A percentile compares a stretch with the other conserved stretches of the same genome.
These are phyloP conservation scores for Pisolithus orientalis DNA, from an alignment of 768 basidiomycete genomes.

Conservation along the genomic window DNA sequence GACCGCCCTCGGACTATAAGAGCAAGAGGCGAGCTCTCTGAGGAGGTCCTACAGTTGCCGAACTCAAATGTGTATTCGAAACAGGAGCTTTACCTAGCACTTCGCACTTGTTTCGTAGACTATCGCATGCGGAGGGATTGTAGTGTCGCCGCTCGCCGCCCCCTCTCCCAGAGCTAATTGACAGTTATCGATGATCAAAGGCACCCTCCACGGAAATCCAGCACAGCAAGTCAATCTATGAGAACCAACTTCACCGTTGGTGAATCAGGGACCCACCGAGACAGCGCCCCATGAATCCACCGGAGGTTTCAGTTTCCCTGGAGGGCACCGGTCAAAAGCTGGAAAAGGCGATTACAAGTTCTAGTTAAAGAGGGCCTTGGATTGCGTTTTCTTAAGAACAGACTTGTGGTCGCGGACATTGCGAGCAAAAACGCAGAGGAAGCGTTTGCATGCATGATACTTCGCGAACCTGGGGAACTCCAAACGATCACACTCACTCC, in stretches of 20 bases:
- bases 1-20: no score
- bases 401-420: slow-evolving; percentile 71
- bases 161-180: slow-evolving; percentile 23
- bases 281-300: slow-evolving; percentile 31
- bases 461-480: slow-evolving; percentile 38
- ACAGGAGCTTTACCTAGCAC: background rate
- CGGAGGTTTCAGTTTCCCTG: slow-evolving; percentile 61
- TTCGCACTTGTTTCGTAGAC: slow-evolving; percentile 11
- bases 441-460: slow-evolving; percentile 55
- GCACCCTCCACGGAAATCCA: slow-evolving; percentile 61
- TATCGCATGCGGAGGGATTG: slow-evolving; percentile 19
- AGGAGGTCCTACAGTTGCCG: no score
- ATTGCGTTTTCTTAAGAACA: no score
- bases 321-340: slow-evolving; percentile 68
- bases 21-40: no score
- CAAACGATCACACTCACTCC: slow-evolving; percentile 54
- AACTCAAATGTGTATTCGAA: no score
- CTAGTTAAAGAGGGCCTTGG: slow-evolving; percentile 48
- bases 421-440: slow-evolving; percentile 42
- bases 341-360: slow-evolving; percentile 60
- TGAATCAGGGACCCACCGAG: slow-evolving; percentile 15
- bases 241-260: slow-evolving; percentile 12
- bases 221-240: slow-evolving; percentile 55
- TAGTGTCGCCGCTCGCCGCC: slow-evolving; percentile 10
- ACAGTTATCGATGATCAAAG: slow-evolving; percentile 46